Conservation (phyloP, 2,329 filamentous ascomycete species). For the Curvularia verruculosa region DNA sequence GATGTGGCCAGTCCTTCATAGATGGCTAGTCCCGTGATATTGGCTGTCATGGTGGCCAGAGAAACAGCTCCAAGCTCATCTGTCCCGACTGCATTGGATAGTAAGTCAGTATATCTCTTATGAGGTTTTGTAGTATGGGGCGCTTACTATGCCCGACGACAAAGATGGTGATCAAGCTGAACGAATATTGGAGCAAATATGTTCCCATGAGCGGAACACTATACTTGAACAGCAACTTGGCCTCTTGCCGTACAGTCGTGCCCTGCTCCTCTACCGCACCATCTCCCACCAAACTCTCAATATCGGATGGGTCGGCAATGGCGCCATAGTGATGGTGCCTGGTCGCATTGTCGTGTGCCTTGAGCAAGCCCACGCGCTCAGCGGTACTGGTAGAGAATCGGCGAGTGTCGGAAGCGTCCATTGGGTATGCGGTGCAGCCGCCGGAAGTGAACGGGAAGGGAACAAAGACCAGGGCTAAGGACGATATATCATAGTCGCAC, state of each 20-base stretch:
- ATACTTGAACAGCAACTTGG: constrained; percentile 49
- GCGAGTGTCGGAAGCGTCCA: constrained; percentile 42
- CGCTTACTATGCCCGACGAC: constrained; percentile 56
- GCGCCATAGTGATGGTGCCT: constrained; percentile 39
- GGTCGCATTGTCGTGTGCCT: constrained; percentile 24
- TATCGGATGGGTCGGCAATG: constrained; percentile 32
- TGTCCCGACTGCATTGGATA: constrained; percentile 47
- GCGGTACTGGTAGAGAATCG: constrained; percentile 40
- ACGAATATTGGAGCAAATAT: constrained; percentile 62
- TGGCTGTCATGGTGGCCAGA: constrained; percentile 60
- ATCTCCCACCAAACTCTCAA: constrained; percentile 35
- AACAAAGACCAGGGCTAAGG: constrained; percentile 30
- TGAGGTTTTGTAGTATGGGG: neutral
- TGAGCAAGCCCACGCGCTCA: constrained; percentile 35
- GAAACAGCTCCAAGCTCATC: constrained; percentile 61
- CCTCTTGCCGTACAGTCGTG: constrained; percentile 38
- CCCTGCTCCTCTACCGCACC: constrained; percentile 28
- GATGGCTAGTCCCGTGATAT: constrained; percentile 60
- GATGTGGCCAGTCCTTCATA: constrained; percentile 60
- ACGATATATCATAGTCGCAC: constrained; percentile 30
- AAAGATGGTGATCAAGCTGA: constrained; percentile 58
- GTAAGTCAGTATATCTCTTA: neutral
- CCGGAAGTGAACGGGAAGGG: constrained; percentile 32
- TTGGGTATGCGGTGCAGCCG: constrained; percentile 28
- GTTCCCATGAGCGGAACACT: constrained; percentile 60